A percentile compares a stretch with the other conserved stretches of the same genome.
phyloP scores from a whole-genome alignment of 164 flowering plant species.

The Aristolochia fimbriata region DNA sequence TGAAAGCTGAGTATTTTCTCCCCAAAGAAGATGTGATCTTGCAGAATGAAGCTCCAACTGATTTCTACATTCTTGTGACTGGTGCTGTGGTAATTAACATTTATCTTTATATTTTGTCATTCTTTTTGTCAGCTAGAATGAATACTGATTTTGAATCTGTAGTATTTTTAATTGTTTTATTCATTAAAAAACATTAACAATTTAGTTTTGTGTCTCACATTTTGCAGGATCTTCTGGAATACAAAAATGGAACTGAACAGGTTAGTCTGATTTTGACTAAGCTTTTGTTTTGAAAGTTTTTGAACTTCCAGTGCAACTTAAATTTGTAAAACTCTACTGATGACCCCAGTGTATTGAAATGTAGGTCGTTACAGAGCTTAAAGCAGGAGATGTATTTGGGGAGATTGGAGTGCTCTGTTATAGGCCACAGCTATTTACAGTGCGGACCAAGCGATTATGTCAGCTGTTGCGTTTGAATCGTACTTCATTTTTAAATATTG shows the following conservation, averaged over 20 bases:
- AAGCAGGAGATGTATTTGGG: conserved; percentile 68
- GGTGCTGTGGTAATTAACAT: conserved; percentile 67
- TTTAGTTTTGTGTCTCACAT: conserved; percentile 2
- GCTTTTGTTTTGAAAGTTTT: background rate
- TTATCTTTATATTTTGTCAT: background rate
- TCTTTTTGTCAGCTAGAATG: background rate
- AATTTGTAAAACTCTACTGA: background rate
- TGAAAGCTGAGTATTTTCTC: conserved; percentile 91
- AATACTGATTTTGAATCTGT: background rate
- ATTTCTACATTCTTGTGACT: conserved; percentile 69
- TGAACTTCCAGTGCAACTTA: background rate
- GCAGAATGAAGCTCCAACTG: conserved; percentile 97
- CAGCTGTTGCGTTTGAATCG: conserved; percentile 83
- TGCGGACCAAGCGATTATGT: conserved; percentile 72
- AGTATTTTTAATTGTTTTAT: background rate
- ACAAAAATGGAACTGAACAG: conserved; percentile 61
- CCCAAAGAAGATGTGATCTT: conserved; percentile 93
- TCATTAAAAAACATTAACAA: background rate
- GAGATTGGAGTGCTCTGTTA: conserved; percentile 97
- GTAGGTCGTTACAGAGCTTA: conserved; percentile 67
- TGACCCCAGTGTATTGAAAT: background rate
- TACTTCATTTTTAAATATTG: conserved; percentile 65
- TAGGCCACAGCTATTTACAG: conserved; percentile 85
- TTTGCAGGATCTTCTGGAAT: conserved; percentile 61
- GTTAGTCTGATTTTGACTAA: conserved; percentile 22